These are phyloP conservation scores for Eucalyptus marginata DNA, from an alignment of 345 rosid species.

Conservation along the genomic window DNA sequence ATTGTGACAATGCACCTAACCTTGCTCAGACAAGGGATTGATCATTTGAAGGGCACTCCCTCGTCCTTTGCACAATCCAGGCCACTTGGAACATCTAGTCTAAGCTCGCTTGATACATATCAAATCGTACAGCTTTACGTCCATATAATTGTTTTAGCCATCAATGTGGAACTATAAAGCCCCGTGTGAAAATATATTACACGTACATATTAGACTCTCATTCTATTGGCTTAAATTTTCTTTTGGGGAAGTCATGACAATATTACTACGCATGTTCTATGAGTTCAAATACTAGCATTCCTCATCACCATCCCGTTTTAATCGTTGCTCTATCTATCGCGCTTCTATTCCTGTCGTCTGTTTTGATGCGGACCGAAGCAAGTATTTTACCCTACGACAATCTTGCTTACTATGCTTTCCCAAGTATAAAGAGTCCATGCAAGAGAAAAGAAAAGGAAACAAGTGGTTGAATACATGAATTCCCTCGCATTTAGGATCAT, in stretches of 20 bases:
- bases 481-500: background rate
- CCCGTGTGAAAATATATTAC: accelerated
- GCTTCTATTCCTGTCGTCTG: background rate
- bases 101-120: background rate
- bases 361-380: background rate
- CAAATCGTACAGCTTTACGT: accelerated
- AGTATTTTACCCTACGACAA: background rate
- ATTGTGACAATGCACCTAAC: background rate
- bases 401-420: background rate
- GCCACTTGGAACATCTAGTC: background rate
- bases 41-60: background rate
- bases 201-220: background rate
- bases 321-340: background rate
- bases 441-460: background rate
- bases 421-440: background rate
- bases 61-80: background rate
- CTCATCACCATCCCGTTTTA: background rate
- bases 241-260: background rate
- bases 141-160: background rate
- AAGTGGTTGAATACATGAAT: background rate
- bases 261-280: background rate
- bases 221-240: background rate
- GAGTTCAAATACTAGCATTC: background rate
- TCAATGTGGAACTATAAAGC: background rate
- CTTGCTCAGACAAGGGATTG: background rate